phyloP scores from a whole-genome alignment of 2,329 filamentous ascomycete species.

The Venturia pyrina region DNA sequence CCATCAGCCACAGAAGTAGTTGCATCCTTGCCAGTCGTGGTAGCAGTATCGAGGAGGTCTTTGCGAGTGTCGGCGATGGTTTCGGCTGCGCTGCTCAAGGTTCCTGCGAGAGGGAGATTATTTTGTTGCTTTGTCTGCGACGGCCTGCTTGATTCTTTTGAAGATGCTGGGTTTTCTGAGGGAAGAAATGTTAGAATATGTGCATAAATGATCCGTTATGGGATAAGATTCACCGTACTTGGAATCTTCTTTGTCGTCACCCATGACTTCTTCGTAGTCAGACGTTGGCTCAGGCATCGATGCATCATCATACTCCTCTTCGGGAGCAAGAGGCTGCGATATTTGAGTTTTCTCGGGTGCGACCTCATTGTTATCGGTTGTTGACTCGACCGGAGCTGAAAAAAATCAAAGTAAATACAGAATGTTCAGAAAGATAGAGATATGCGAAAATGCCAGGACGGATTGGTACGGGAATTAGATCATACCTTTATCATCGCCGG shows the following conservation, averaged over 20 bases:
- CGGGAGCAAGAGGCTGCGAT: neutral
- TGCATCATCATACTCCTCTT: neutral
- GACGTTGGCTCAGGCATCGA: neutral
- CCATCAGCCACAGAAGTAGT: neutral
- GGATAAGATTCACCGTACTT: neutral
- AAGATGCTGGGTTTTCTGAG: neutral
- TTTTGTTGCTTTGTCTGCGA: neutral
- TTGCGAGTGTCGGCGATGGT: neutral
- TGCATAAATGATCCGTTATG: too few species aligned
- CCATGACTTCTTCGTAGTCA: neutral
- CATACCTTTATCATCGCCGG: neutral
- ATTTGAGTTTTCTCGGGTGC: neutral
- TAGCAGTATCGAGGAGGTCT: neutral
- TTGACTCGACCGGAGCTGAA: neutral
- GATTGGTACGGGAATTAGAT: neutral
- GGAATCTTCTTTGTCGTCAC: neutral
- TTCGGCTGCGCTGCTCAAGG: neutral
- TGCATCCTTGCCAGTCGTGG: neutral
- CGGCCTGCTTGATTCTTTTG: slow-evolving; percentile 1
- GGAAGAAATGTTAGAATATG: neutral
- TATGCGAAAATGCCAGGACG: neutral
- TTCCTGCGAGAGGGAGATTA: neutral
- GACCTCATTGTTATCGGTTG: neutral
- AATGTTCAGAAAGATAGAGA: neutral
- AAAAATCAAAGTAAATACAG: neutral